phyloP scores from a whole-genome alignment of 1,139 yeast species.

The Lodderomyces parapsilosis region DNA sequence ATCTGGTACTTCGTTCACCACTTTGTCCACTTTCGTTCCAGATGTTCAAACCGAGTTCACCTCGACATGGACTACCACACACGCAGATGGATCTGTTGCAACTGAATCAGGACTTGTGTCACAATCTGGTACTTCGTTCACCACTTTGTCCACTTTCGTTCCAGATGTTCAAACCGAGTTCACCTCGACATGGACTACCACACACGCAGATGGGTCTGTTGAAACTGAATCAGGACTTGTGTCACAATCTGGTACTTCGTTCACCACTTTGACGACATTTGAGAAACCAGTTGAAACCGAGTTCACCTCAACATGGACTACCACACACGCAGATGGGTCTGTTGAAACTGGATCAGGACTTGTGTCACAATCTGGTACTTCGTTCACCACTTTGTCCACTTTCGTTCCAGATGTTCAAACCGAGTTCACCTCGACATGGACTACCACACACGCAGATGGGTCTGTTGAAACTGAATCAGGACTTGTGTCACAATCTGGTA shows the following conservation, averaged over 20 bases:
- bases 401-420: no score
- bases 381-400: no score
- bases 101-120: slow-evolving; percentile 17
- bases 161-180: slow-evolving; percentile 10
- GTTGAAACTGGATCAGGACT: slow-evolving; percentile 12
- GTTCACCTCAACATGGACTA: slow-evolving; percentile 12
- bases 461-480: slow-evolving; percentile 13
- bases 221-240: slow-evolving; percentile 18
- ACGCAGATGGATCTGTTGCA: slow-evolving; percentile 16
- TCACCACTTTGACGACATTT: slow-evolving; percentile 7
- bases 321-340: slow-evolving; percentile 17
- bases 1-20: slow-evolving; percentile 5
- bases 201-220: slow-evolving; percentile 11
- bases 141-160: slow-evolving; percentile 4
- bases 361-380: no score
- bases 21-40: slow-evolving; percentile 3
- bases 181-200: slow-evolving; percentile 18
- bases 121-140: neutral
- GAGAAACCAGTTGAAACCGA: slow-evolving; percentile 8
- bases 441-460: slow-evolving; percentile 19
- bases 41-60: neutral
- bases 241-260: no score
- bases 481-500: no score
- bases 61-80: neutral
- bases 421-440: slow-evolving; percentile 11